A percentile compares a stretch with the other conserved stretches of the same genome.
phyloP scores from a whole-genome alignment of 1,139 yeast species.

The Debaryomyces udenii region DNA sequence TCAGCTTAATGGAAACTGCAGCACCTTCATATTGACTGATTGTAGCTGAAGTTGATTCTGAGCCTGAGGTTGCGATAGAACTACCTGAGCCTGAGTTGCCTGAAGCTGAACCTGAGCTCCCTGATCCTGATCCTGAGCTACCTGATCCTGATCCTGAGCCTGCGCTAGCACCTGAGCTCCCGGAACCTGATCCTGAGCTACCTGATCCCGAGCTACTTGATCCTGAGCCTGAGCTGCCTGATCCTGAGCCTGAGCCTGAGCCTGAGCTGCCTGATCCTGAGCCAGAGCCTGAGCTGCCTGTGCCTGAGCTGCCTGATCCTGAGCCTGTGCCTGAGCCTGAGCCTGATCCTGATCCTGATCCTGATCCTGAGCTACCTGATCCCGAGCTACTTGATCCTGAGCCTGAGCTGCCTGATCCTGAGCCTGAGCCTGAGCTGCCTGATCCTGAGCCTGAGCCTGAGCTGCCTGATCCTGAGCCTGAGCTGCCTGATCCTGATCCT shows the following conservation, averaged over 20 bases:
- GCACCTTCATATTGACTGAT: not conserved
- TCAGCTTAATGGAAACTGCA: not conserved
- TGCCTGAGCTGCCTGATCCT: not conserved
- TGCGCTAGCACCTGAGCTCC: slow-evolving; percentile 8
- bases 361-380: slow-evolving; percentile 11
- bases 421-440: slow-evolving; percentile 10
- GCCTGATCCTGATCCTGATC: slow-evolving; percentile 4
- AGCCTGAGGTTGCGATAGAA: not conserved
- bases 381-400: slow-evolving; percentile 9
- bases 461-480: slow-evolving; percentile 21
- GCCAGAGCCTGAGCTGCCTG: slow-evolving; percentile 9
- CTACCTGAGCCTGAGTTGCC: not conserved
- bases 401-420: slow-evolving; percentile 9
- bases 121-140: slow-evolving; percentile 1
- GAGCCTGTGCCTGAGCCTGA: not conserved
- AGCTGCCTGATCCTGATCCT: slow-evolving; percentile 19
- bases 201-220: slow-evolving; percentile 19
- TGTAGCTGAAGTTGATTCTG: not conserved
- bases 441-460: slow-evolving; percentile 12
- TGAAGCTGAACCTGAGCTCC: not conserved
- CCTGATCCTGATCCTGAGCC: slow-evolving; percentile 19
- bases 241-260: slow-evolving; percentile 13
- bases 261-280: slow-evolving; percentile 12
- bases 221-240: slow-evolving; percentile 8
- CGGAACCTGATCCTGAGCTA: slow-evolving; percentile 19